Base-by-base conservation (phyloP, 768 basidiomycete species). In the Neoboletus subvelutipes region DNA sequence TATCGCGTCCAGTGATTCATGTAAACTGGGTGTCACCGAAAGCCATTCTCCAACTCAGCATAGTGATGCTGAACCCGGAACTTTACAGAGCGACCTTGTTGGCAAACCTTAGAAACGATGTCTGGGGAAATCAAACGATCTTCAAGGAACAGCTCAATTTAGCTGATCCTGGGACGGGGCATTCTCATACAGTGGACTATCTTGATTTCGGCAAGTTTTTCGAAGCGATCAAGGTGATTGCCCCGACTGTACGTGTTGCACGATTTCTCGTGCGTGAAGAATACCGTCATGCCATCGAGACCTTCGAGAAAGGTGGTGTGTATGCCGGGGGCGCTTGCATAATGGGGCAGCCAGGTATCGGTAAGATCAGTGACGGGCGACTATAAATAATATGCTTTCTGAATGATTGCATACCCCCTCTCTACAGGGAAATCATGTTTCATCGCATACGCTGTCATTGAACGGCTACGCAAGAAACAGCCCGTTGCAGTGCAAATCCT, bases 371-470 rank as follows among this genome's bases (percentile, higher is more conserved):
- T n/a, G 33, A 20, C 8, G n/a, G 12, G 11, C 3, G 5, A 43
- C 41, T 20, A 26, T 18, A 15, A 34, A 4, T 5, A 15, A 18
- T 7, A 17, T n/a, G 0, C 13, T 34, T 40, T 34, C 51, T n/a
- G n/a, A n/a, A n/a, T 46, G 13, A 53, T 46, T 12, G 36, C 18
- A 22, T 5, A 4, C 28, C 9, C 4, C 9, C 4, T 5, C 22
- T 1, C 37, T 22, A 34, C 24, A 57, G 52, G 56, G n/a, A 57
- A 57, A 29, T 54, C 57, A 12, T 48, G 46, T 18, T 54, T 58
- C 41, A 58, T 58, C 13, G 52, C 57, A 33, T 55, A 58, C 31
- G 47, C 45, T 18, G 41, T 58, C 22, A 15, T 58, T 24, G 52
- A 58, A 45, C 34, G 41, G 8, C 57, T 55, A 9, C 54, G 53